Percentiles rank a stretch among this genome's conserved stretches.
phyloP scores from a whole-genome alignment of 2,329 filamentous ascomycete genomes.

The Xylariaceae sp. region DNA sequence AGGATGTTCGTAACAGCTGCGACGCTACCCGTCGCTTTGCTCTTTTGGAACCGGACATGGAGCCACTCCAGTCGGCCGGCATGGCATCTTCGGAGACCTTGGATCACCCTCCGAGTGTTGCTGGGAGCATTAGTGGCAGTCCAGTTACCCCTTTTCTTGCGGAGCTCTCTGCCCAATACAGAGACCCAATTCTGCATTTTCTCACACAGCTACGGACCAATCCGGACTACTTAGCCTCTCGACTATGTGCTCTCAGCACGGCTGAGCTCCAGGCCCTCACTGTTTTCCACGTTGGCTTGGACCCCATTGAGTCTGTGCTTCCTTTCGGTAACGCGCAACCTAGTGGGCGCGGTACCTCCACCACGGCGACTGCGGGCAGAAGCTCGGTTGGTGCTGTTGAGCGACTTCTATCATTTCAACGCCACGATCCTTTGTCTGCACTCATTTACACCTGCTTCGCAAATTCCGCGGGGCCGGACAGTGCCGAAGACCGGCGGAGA shows the following conservation, averaged over 20 bases:
- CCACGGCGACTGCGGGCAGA: conserved; percentile 45
- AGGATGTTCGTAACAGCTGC: conserved; percentile 73
- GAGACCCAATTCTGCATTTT: conserved; percentile 73
- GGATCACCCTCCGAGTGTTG: conserved; percentile 43
- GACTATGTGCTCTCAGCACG: conserved; percentile 69
- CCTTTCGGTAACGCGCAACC: conserved; percentile 36
- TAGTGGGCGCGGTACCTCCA: conserved; percentile 42
- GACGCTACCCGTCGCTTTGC: conserved; percentile 67
- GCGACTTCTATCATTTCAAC: conserved; percentile 79
- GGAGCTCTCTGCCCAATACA: conserved; percentile 68
- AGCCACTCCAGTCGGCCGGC: conserved; percentile 49
- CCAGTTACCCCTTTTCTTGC: conserved; percentile 55
- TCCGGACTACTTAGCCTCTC: conserved; percentile 78
- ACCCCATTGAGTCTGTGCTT: conserved; percentile 78
- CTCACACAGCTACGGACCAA: conserved; percentile 78
- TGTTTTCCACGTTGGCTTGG: conserved; percentile 70
- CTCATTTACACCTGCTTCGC: conserved; percentile 87
- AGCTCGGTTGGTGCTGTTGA: conserved; percentile 62
- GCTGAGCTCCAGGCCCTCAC: conserved; percentile 73
- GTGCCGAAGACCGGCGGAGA: conserved; percentile 71
- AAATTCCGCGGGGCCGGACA: conserved; percentile 75
- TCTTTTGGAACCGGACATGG: conserved; percentile 66
- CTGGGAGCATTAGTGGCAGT: conserved; percentile 32
- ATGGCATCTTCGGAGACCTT: conserved; percentile 47
- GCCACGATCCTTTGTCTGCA: conserved; percentile 78